Base-by-base conservation (phyloP, 192 early-diverging fungal genomes). In the Pilobolus umbonatus region DNA sequence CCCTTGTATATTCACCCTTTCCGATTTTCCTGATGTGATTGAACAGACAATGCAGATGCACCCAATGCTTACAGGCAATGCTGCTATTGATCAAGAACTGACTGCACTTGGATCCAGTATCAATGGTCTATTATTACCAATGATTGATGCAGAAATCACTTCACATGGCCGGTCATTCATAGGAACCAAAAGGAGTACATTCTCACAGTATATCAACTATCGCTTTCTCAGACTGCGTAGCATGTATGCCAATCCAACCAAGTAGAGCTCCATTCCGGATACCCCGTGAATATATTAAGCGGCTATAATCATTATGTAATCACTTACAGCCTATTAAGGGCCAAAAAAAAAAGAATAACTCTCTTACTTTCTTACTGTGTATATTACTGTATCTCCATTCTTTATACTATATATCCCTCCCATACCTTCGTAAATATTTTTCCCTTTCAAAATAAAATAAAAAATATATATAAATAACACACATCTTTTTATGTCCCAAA, bases 1-100 rank as follows among this genome's bases (percentile, higher is more conserved):
- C 47, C 76, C 77, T 17, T 83, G 81, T 54, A 63, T 75, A 38
- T 83, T 80, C 51, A 73, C 73, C 12, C 49, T 83, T 28, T 57
- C 59, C 14, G 75, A 80, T 54, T 83, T 83, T 65, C 57, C 69
- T 8, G 59, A 70, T 12, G 42, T 67, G 15, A 22, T 75, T 10
- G 48, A 36, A 0, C 55, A 56, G 14, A 54, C 74, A 24, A 70
- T 71, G 19, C 39, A 57, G 4, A 70, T 66, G 35, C 36, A 50
- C 1, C 44, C 57, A n/a, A 36, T 55, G 28, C 6, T 25, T 11
- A 36, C 61, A 15, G 36, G 35, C 25, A 42, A 39, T 26, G 26
- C 30, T 3, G 51, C 40, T 19, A 43, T 54, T 5, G 52, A 54
- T 54, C 34, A 32, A 36, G 52, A 54, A 54, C 24, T 54, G n/a